These are phyloP conservation scores for Penicillium occitanis DNA, from an alignment of 2,329 filamentous ascomycete genomes.

Conservation along the genomic window DNA sequence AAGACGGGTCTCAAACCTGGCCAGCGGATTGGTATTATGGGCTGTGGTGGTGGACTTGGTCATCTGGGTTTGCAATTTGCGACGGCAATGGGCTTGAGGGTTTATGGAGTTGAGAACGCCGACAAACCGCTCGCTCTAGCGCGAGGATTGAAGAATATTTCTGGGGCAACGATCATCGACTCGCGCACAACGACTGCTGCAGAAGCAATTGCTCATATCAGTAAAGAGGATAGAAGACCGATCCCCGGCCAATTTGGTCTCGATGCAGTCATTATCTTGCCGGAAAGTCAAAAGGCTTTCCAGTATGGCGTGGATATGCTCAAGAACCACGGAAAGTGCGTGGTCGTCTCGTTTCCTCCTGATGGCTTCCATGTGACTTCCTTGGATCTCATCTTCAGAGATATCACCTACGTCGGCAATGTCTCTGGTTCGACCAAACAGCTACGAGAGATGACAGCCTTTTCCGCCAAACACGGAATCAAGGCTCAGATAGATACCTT, in stretches of 20 bases:
- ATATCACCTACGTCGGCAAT: conserved; percentile 28
- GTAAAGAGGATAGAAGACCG: conserved; percentile 20
- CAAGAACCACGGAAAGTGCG: conserved; percentile 43
- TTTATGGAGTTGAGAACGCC: conserved; percentile 32
- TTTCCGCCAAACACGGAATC: conserved; percentile 26
- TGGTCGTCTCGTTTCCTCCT: conserved; percentile 50
- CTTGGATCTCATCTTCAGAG: conserved; percentile 28
- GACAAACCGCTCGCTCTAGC: conserved; percentile 30
- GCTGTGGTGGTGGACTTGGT: conserved; percentile 63
- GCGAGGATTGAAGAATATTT: conserved; percentile 29
- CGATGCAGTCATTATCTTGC: conserved; percentile 50
- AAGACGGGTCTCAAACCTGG: conserved; percentile 60
- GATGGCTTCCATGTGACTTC: conserved; percentile 26
- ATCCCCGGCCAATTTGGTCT: conserved; percentile 43
- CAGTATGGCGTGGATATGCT: conserved; percentile 23
- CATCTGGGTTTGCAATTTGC: conserved; percentile 71
- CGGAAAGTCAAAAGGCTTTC: conserved; percentile 30
- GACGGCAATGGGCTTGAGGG: conserved; percentile 65
- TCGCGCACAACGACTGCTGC: conserved; percentile 35
- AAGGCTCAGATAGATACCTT: conserved; percentile 26
- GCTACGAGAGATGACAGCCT: conserved; percentile 27
- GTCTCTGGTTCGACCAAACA: conserved; percentile 27
- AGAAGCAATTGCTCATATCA: conserved; percentile 31
- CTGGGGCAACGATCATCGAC: conserved; percentile 41
- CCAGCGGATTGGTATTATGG: conserved; percentile 67